A percentile compares a stretch with the other conserved stretches of the same genome.
These are phyloP conservation scores for Elaeis guineensis DNA, from an alignment of 176 grass and related monocot genomes.

Conservation along the genomic window DNA sequence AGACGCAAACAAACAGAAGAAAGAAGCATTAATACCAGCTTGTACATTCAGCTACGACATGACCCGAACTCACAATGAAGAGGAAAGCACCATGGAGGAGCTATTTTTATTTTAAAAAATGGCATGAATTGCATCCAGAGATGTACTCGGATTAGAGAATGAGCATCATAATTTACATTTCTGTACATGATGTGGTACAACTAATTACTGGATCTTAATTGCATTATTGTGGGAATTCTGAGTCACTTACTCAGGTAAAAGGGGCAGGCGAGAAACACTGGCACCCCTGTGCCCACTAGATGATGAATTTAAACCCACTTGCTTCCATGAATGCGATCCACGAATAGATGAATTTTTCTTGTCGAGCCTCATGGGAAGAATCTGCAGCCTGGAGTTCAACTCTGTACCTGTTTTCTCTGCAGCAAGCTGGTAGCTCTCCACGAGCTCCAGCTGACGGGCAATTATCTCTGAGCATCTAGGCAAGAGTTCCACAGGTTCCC, in stretches of 20 bases:
- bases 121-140: slow-evolving; percentile 48
- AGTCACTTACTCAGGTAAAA: slow-evolving; percentile 59
- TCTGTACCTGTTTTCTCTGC: slow-evolving; percentile 86
- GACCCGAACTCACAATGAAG: too few species aligned
- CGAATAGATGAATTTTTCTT: slow-evolving; percentile 31
- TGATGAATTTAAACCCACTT: slow-evolving; percentile 38
- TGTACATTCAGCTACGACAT: too few species aligned
- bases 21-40: too few species aligned
- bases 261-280: slow-evolving; percentile 70
- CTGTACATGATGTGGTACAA: slow-evolving; percentile 37
- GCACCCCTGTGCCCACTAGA: slow-evolving; percentile 37
- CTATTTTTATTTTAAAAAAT: slow-evolving; percentile 37
- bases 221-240: slow-evolving; percentile 18
- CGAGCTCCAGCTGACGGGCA: slow-evolving; percentile 86
- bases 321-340: slow-evolving; percentile 25
- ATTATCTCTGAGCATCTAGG: slow-evolving; percentile 97
- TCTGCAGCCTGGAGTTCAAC: slow-evolving; percentile 79
- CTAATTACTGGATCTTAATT: slow-evolving; percentile 13
- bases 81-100: too few species aligned
- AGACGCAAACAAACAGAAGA: too few species aligned
- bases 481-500: slow-evolving; percentile 85
- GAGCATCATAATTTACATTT: slow-evolving; percentile 35
- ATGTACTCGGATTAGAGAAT: slow-evolving; percentile 39
- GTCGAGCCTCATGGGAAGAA: slow-evolving; percentile 82
- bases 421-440: slow-evolving; percentile 92